Evolutionary conservation across 139 green algal species (phyloP), one percentile per base, ranked within the genome.

Genomic region (Chlorella sp.): DNA sequence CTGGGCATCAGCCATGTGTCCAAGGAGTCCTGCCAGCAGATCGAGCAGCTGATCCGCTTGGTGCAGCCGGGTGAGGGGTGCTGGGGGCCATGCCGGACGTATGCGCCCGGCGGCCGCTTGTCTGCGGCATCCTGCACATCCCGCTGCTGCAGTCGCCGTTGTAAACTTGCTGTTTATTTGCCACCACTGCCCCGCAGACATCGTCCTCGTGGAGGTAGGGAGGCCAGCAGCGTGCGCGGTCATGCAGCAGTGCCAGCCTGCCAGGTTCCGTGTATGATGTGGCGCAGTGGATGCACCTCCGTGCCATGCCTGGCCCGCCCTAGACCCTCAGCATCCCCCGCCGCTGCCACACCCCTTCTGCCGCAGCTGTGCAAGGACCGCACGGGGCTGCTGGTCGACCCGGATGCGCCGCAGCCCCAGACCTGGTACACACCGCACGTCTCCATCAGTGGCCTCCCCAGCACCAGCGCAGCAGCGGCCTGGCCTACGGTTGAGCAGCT

Each of bases 341-440:
- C 44, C 44, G 44, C 44, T 9, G 7, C 9, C 44, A 6, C 44
- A 51, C 44, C 44, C 44, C 9, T n/a, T n/a, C 21, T 94, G 26
- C 73, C 98, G 80, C 94, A 98, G 90, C 83, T 98, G 39, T 98
- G 95, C 87, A 95, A 96, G 85, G 94, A 98, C 76, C 82, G 96
- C 5, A 28, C 90, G 2, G 86, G 84, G 1, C 92, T 98, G 38
- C 90, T 98, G 63, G 87, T 96, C 0, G 84, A 92, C 62, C 74
- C 86, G 0, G 78, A 86, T 21, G 69, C 81, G 34, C 70, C 80
- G 0, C 41, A 72, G 12, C 84, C 81, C 32, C 84, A 92, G 44
- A 78, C 88, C 16, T 97, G 94, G 57, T 78, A 65, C 39, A 64
- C 55, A 30, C 25, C 78, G n/a, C 36, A 65, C 20, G 15, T 81